A percentile compares a stretch with the other conserved stretches of the same genome.
These are phyloP conservation scores for Cymbopogon citratus DNA, from an alignment of 176 grass and related monocot species.

Conservation along the genomic window DNA sequence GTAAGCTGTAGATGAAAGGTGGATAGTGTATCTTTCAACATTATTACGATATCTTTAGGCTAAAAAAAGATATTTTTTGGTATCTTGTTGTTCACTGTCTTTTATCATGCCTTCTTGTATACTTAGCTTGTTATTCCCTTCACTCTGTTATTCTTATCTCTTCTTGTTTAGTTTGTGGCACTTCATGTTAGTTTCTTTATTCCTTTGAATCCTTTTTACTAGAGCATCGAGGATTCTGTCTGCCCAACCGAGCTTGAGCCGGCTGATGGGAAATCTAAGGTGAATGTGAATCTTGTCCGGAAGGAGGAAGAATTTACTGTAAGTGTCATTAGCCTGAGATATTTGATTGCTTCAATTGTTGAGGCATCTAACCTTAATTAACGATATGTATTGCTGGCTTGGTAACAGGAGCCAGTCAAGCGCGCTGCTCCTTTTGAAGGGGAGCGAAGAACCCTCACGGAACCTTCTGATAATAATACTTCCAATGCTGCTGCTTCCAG, in stretches of 20 bases:
- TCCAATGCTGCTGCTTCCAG: slow-evolving; percentile 18
- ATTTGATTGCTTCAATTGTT: not conserved
- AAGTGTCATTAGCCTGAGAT: slow-evolving; percentile 5
- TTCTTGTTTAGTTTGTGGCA: not conserved
- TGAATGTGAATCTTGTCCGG: slow-evolving; percentile 57
- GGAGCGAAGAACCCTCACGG: slow-evolving; percentile 40
- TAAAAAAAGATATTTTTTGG: not conserved
- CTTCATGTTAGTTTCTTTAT: slow-evolving; percentile 11
- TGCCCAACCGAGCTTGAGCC: slow-evolving; percentile 78
- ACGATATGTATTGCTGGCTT: not conserved
- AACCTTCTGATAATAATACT: slow-evolving; percentile 28
- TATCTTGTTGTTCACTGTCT: not conserved
- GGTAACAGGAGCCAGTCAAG: slow-evolving; percentile 51
- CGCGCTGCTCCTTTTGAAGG: slow-evolving; percentile 47
- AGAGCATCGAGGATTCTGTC: slow-evolving; percentile 91
- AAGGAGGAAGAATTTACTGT: slow-evolving; percentile 49
- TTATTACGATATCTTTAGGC: not conserved
- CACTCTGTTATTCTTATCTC: not conserved
- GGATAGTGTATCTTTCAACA: not conserved
- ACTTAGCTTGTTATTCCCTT: not conserved
- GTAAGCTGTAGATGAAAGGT: not conserved
- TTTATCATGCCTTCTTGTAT: not conserved
- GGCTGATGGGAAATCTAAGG: slow-evolving; percentile 44
- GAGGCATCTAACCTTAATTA: not conserved
- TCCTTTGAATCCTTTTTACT: not conserved